Base-by-base conservation (phyloP, 345 rosid genomes). In the Rhodamnia argentea region DNA sequence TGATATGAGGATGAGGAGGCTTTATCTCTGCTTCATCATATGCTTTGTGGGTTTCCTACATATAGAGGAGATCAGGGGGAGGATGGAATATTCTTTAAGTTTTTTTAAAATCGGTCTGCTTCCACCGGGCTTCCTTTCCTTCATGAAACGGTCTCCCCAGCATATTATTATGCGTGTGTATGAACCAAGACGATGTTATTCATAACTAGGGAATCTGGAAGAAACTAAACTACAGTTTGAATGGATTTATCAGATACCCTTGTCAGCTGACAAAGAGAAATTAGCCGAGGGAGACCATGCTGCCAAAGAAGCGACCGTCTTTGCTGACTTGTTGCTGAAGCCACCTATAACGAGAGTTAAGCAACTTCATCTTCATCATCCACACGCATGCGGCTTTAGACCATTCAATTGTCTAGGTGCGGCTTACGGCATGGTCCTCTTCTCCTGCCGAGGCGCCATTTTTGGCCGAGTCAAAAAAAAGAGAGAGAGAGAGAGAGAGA, bases 391-490 rank as follows among this genome's bases (percentile, higher is more conserved):
- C 18, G 78, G 78, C 7, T 70, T 82, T 24, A n/a, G 85, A 84
- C 70, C 29, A 58, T 29, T 83, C 52, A 74, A 86, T 14, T 54
- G 47, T 54, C 51, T 18, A 84, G 85, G 75, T 82, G 74, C 87
- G 86, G 91, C 92, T 85, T 22, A 89, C 83, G 85, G 74, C 52
- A 57, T 29, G 89, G 1, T 54, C 44, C 76, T 18, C 27, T 3
- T 5, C 82, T 62, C 42, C 75, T 62, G 75, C 78, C 13, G 37
- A 18, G 78, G 47, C 90, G 88, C 86, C 60, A 55, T 83, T 52
- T 83, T 83, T 52, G 44, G 55, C 58, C 58, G 37, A 29, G 84
- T 52, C 84, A 40, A 83, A 52, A 32, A 70, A 44, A 18, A 32
- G 47, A 40, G 78, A 32, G 47, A 37, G 9, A 62, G 22, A 40